A percentile compares a stretch with the other conserved stretches of the same genome.
These are phyloP conservation scores for Anisodus tanguticus DNA, from an alignment of 257 asterid species.

Conservation along the genomic window DNA sequence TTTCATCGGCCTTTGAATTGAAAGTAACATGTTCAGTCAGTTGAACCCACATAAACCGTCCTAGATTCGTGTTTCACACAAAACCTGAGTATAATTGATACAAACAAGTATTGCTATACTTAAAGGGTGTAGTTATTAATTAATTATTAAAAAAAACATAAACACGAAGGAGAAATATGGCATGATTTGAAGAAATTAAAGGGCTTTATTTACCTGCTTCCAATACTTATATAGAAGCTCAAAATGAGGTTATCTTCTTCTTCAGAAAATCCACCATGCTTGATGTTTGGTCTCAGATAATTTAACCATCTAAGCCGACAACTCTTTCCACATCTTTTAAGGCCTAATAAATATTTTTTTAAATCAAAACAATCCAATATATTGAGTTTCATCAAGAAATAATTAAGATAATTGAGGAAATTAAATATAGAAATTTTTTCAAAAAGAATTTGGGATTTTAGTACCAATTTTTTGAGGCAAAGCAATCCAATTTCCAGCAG, in stretches of 20 bases:
- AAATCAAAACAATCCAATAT: not conserved
- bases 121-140: too few species aligned
- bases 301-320: conserved; percentile 76
- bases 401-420: not conserved
- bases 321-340: conserved; percentile 78
- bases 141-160: not conserved
- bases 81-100: too few species aligned
- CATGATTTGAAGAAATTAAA: not conserved
- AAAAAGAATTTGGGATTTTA: not conserved
- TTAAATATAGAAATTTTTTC: not conserved
- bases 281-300: conserved; percentile 74
- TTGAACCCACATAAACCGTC: too few species aligned
- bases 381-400: not conserved
- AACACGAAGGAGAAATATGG: not conserved
- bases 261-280: conserved; percentile 75
- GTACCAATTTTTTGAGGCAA: conserved; percentile 76
- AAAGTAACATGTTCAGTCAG: not conserved
- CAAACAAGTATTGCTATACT: too few species aligned
- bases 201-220: conserved; percentile 61
- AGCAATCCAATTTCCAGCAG: conserved; percentile 85
- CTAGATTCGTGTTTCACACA: not conserved
- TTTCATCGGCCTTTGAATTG: not conserved
- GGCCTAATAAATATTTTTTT: conserved; percentile 42
- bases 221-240: conserved; percentile 73
- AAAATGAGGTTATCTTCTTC: conserved; percentile 80